phyloP scores from a whole-genome alignment of 352 stramenopile species.

The Globisporangium lucens region DNA sequence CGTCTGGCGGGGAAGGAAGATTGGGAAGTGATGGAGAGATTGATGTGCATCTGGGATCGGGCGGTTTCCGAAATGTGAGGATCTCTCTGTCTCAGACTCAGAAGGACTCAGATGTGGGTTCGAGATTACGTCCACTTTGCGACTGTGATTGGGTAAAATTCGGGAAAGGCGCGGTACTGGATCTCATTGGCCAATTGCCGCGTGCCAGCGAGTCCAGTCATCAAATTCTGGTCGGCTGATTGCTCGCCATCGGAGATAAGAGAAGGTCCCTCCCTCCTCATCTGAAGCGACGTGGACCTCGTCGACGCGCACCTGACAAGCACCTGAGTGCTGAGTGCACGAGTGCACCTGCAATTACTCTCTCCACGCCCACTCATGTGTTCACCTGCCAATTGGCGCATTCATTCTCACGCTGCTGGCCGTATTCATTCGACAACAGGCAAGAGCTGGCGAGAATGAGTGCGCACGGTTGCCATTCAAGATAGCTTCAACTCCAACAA shows the following conservation, averaged over 20 bases:
- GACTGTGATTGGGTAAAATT: neutral
- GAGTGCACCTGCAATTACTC: too few relatives aligned
- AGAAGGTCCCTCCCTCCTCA: neutral
- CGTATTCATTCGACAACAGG: neutral
- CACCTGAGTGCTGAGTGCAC: too few relatives aligned
- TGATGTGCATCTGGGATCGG: neutral
- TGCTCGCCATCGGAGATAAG: neutral
- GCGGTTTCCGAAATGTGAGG: neutral
- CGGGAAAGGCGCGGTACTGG: neutral
- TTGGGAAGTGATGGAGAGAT: conserved; percentile 3
- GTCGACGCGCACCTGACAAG: too few relatives aligned
- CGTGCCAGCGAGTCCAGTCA: conserved; percentile 4
- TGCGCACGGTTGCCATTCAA: neutral
- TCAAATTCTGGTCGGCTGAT: neutral
- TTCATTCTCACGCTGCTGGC: neutral
- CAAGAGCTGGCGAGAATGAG: neutral
- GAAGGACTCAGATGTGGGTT: conserved; percentile 8
- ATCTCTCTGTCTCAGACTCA: neutral
- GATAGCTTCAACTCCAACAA: neutral
- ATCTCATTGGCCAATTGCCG: conserved; percentile 2
- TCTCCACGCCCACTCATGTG: too few relatives aligned
- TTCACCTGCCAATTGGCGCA: neutral
- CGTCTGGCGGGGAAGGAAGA: neutral
- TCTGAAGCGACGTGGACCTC: neutral
- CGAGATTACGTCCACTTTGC: neutral